Base-by-base conservation (phyloP, 2,329 filamentous ascomycete species). In the Neospermospora avenae region DNA sequence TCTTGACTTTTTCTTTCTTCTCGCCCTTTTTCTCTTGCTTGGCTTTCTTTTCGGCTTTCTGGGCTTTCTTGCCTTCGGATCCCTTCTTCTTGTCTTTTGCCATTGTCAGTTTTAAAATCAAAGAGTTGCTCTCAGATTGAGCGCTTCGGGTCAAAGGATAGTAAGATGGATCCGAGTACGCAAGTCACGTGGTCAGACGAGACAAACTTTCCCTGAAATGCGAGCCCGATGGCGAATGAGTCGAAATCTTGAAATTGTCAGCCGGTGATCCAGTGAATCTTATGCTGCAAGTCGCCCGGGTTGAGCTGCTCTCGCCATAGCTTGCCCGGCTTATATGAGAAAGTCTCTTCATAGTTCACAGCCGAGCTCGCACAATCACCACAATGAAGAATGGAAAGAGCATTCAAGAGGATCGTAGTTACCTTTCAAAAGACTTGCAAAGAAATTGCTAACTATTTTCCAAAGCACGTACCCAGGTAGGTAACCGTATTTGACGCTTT, bases 11-110 rank as follows among this genome's bases (percentile, higher is more conserved):
- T 69, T 83, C 80, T 75, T 92, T 96, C 74, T 96, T 96, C 70
- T 95, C 91, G 28, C 88, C 88, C 73, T 96, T 96, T 75, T 90
- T 95, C 72, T 89, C 88, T 74, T 95, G 90, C 77, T 96, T 96
- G 65, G 81, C 78, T 67, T 86, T 86, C 75, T 88, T 88, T 69
- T 86, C 84, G 25, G 83, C 80, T 69, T 79, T 75, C 70, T 80
- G 81, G 41, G 79, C 78, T 72, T 81, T 81, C 69, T 82, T 82
- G 66, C 76, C 70, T 4, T 81, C 79, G 20, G 65, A 68, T 58
- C 74, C 73, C 22, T 67, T 69, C 67, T 81, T 82, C 69, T 82
- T 82, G 62, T 81, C 80, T 65, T 82, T 82, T 25, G 76, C 80
- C 80, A 81, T 81, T 25, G 48, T 65, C 20, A 25, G 28, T 28